These are phyloP conservation scores for Dactylis glomerata DNA, from an alignment of 176 grass and related monocot species.

Conservation along the genomic window DNA sequence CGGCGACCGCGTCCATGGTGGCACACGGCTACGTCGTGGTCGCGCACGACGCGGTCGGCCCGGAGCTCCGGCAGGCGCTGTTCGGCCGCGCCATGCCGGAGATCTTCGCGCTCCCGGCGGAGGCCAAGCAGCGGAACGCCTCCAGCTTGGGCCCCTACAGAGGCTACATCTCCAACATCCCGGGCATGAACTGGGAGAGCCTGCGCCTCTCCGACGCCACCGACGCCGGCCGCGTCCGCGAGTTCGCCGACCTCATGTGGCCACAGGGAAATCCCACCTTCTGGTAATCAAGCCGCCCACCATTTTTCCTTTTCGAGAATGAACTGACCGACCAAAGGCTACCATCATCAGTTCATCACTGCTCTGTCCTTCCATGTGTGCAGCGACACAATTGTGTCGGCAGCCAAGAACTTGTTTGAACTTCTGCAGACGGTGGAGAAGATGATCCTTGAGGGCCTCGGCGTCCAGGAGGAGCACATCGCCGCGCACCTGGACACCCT, in stretches of 20 bases:
- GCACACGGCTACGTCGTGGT: slow-evolving; percentile 44
- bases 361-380: neutral
- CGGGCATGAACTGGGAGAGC: slow-evolving; percentile 44
- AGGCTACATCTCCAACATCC: slow-evolving; percentile 31
- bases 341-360: neutral
- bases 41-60: slow-evolving; percentile 33
- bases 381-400: slow-evolving; percentile 12
- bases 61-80: slow-evolving; percentile 33
- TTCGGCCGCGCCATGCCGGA: slow-evolving; percentile 37
- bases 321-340: neutral
- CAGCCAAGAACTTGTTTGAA: slow-evolving; percentile 14
- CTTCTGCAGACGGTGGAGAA: slow-evolving; percentile 27
- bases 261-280: slow-evolving; percentile 47
- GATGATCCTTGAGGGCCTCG: slow-evolving; percentile 31
- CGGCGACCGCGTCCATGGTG: slow-evolving; percentile 44
- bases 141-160: neutral
- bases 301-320: neutral
- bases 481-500: neutral
- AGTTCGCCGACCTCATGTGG: slow-evolving; percentile 41
- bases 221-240: slow-evolving; percentile 24
- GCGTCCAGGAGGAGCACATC: slow-evolving; percentile 3
- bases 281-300: slow-evolving; percentile 15
- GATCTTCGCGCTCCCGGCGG: slow-evolving; percentile 48
- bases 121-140: slow-evolving; percentile 32
- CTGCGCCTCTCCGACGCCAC: slow-evolving; percentile 35